Evolutionary conservation across 2,329 filamentous ascomycete species (phyloP), one percentile per base, ranked within the genome.

Genomic region (Camillea tinctor): DNA sequence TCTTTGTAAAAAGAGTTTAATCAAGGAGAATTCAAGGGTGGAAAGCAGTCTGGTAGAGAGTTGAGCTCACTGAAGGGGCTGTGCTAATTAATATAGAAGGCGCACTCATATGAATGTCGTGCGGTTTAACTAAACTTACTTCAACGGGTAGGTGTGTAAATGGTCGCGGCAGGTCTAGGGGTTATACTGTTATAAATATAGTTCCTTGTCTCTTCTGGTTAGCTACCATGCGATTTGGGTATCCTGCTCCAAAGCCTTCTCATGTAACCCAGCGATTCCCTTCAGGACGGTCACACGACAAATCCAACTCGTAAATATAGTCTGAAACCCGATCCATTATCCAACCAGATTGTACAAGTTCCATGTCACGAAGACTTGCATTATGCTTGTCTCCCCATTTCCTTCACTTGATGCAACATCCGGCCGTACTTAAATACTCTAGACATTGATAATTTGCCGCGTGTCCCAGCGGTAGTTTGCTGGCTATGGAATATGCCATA

Each of bases 221-320:
- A 7, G 13, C 13, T 7, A 30, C 26, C 2, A 30, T 9, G 8
- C 26, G 3, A 7, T 30, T 11, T 30, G n/a, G 36, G 11, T 44
- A 6, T 11, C 13, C 3, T 44, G 2, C 15, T n/a, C 4, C 17
- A n/a, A 44, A 4, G 17, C 36, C 36, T 44, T 44, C 6, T n/a
- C n/a, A 13, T 44, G 36, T 44, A 6, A 44, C 54, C 60, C 60
- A 62, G 20, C 23, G 48, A 55, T 4, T 61, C 59, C 50, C 53
- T 49, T 48, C 21, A 15, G 17, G 20, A 21, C 44, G 50, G 3
- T 56, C 22, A 24, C 60, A 62, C 48, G 50, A 55, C 24, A 56
- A 22, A 24, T 63, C 57, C 40, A 63, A 58, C 40, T 56, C 36
- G n/a, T 40, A 21, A 40, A 60, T 54, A 26, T 60, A 59, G 22